Evolutionary conservation across 2,329 filamentous ascomycete species (phyloP).

Genomic region (Cladosporium austrohemisphaericum): DNA sequence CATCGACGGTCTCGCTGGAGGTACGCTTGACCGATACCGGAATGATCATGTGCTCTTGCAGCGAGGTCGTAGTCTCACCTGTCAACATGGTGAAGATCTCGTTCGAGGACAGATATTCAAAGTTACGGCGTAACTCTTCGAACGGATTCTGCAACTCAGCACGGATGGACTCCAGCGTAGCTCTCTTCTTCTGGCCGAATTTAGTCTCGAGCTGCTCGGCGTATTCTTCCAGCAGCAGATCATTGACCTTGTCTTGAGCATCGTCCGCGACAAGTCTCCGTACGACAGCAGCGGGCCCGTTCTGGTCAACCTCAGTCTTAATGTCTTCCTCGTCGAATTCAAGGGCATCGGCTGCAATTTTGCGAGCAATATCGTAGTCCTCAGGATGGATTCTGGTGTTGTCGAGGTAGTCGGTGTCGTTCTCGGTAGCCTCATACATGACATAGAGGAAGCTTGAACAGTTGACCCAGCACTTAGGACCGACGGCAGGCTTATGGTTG

Average conservation of each 20-base stretch:
- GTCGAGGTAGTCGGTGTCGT: constrained; percentile 82
- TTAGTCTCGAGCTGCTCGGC: constrained; percentile 91
- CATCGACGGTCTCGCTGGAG: constrained; percentile 89
- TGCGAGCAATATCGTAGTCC: constrained; percentile 95
- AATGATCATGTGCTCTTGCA: constrained; percentile 87
- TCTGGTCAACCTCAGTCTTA: constrained; percentile 87
- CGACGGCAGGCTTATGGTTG: constrained; percentile 63
- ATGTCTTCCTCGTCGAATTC: constrained; percentile 98
- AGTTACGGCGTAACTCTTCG: constrained; percentile 84
- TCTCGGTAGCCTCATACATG: constrained; percentile 75
- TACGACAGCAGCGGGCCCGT: constrained; percentile 84
- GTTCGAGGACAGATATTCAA: constrained; percentile 64
- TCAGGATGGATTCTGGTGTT: constrained; percentile 97
- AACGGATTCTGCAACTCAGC: constrained; percentile 90
- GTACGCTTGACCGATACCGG: constrained; percentile 83
- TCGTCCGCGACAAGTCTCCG: constrained; percentile 93
- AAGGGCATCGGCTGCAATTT: constrained; percentile 96
- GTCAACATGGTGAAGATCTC: constrained; percentile 97
- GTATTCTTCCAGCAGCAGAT: constrained; percentile 93
- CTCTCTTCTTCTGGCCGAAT: constrained; percentile 90
- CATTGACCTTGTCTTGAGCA: constrained; percentile 90
- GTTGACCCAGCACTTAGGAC: constrained; percentile 90
- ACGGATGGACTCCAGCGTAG: constrained; percentile 92
- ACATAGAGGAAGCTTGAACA: constrained; percentile 94
- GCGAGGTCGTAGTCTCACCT: constrained; percentile 79